These are phyloP conservation scores for Solanum corneliomulleri DNA, from an alignment of 257 asterid genomes.

Conservation along the genomic window DNA sequence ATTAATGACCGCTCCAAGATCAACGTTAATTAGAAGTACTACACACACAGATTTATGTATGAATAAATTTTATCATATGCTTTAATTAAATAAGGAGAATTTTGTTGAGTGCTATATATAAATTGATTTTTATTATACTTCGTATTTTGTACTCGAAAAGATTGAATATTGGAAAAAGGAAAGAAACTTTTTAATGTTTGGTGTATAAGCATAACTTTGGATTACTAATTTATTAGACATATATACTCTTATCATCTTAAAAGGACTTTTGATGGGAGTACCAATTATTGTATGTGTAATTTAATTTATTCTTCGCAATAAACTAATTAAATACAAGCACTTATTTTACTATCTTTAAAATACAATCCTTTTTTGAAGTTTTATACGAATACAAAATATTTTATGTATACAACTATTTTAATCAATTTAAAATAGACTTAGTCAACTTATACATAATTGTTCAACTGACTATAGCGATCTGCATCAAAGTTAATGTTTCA, in stretches of 20 bases:
- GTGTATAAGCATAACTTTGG: background rate
- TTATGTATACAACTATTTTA: fast-evolving
- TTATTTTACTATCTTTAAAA: background rate
- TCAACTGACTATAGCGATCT: background rate
- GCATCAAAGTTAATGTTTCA: background rate
- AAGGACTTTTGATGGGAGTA: background rate
- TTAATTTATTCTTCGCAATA: background rate
- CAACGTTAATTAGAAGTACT: background rate
- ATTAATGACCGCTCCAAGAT: background rate
- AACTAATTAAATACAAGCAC: background rate
- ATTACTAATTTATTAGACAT: no score
- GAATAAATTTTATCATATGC: background rate
- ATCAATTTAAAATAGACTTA: background rate
- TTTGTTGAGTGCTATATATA: background rate
- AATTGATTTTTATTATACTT: background rate
- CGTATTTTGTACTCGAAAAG: background rate
- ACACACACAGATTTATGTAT: background rate
- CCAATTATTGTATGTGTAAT: background rate
- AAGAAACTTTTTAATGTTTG: background rate
- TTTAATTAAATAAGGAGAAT: background rate
- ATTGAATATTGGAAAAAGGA: background rate
- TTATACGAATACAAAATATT: background rate
- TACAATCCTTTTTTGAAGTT: background rate
- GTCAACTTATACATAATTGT: background rate
- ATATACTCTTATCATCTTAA: background rate